Conservation (phyloP, 2,329 filamentous ascomycete genomes). For the Aureobasidium sp. region DNA sequence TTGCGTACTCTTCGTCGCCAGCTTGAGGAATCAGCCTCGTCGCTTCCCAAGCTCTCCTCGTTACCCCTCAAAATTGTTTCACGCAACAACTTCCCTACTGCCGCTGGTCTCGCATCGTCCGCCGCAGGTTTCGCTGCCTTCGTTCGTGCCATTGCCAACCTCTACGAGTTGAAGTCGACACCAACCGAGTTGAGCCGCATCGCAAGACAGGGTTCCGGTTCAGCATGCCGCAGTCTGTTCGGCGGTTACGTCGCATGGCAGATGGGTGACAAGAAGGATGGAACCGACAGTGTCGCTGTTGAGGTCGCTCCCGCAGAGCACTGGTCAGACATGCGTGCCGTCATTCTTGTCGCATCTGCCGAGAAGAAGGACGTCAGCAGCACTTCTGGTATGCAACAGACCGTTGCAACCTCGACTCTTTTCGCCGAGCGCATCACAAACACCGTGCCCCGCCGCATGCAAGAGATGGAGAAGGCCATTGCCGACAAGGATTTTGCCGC, state of each 20-base stretch:
- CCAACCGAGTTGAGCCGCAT: conserved; percentile 80
- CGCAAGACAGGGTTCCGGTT: conserved; percentile 88
- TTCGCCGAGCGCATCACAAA: conserved; percentile 67
- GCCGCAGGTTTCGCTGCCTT: conserved; percentile 60
- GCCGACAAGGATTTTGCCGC: conserved; percentile 67
- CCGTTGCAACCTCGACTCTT: conserved; percentile 80
- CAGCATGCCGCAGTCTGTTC: conserved; percentile 85
- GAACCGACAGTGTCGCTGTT: conserved; percentile 78
- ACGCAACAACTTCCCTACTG: conserved; percentile 98
- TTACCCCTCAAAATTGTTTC: conserved; percentile 79
- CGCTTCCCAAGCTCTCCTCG: conserved; percentile 71
- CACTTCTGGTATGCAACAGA: conserved; percentile 94
- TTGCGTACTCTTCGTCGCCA: conserved; percentile 67
- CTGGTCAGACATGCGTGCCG: conserved; percentile 91
- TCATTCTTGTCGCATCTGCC: conserved; percentile 84
- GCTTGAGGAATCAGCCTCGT: conserved; percentile 62
- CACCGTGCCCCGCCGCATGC: conserved; percentile 78
- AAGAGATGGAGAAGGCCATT: conserved; percentile 75
- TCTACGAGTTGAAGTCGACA: conserved; percentile 76
- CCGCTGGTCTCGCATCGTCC: conserved; percentile 67
- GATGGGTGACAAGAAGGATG: conserved; percentile 65
- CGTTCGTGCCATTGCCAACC: conserved; percentile 78
- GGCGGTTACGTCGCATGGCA: conserved; percentile 96
- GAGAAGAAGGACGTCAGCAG: conserved; percentile 94
- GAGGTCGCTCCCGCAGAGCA: conserved; percentile 81